phyloP scores from a whole-genome alignment of 2,329 filamentous ascomycete species.

The Lecanicillium sp. region DNA sequence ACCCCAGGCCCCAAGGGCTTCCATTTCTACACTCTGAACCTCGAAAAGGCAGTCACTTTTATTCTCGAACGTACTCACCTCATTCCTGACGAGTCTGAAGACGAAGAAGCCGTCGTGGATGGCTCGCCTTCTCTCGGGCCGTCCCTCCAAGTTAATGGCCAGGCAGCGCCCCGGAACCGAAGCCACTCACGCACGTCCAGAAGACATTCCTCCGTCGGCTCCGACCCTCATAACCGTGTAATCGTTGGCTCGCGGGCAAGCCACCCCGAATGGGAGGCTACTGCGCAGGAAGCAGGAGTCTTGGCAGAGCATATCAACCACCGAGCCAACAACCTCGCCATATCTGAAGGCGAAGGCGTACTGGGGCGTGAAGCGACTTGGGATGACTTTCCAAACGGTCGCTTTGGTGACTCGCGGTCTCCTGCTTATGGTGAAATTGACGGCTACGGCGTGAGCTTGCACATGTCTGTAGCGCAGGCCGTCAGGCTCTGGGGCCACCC shows the following conservation, averaged over 20 bases:
- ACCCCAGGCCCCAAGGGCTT: constrained; percentile 64
- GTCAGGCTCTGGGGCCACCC: constrained; percentile 81
- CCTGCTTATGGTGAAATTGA: constrained; percentile 95
- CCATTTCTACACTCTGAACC: constrained; percentile 94
- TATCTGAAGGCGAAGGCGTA: constrained; percentile 86
- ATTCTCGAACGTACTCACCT: constrained; percentile 81
- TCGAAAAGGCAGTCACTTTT: constrained; percentile 92
- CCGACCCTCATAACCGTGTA: constrained; percentile 78
- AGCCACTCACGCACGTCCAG: constrained; percentile 37
- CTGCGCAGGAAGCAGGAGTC: constrained; percentile 69
- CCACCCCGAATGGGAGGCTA: constrained; percentile 60
- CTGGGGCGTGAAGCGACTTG: constrained; percentile 92
- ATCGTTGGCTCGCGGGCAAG: constrained; percentile 63
- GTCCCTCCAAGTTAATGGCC: constrained; percentile 40
- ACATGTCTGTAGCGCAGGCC: constrained; percentile 80
- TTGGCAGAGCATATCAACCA: constrained; percentile 66
- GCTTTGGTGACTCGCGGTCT: constrained; percentile 88
- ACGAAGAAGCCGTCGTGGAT: constrained; percentile 43
- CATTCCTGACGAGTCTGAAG: constrained; percentile 57
- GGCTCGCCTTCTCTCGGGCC: constrained; percentile 24
- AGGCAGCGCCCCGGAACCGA: constrained; percentile 20
- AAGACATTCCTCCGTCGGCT: constrained; percentile 70
- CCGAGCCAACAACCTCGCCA: constrained; percentile 78
- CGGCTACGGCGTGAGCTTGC: constrained; percentile 93
- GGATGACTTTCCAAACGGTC: constrained; percentile 96